Evolutionary conservation across 169 alveolate genomes (phyloP).

Genomic region (Besnoitia besnoiti): DNA sequence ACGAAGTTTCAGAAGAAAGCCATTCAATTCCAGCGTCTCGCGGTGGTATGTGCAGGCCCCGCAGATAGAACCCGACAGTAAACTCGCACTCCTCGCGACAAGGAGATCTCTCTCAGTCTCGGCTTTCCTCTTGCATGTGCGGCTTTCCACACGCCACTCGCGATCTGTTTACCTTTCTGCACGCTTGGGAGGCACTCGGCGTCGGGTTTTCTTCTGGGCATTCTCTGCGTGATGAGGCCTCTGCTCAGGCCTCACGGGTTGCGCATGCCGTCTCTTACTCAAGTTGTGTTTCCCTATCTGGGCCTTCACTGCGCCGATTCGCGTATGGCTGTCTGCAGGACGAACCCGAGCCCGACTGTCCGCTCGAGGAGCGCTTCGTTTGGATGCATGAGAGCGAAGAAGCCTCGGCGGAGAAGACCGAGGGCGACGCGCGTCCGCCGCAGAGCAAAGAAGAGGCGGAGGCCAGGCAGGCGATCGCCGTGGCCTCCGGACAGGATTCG

Average conservation of each 20-base stretch:
- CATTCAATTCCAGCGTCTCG: neutral
- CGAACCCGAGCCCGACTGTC: conserved; percentile 19
- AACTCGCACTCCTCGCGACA: neutral
- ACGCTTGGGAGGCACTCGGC: neutral
- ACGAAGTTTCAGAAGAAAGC: neutral
- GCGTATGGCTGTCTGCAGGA: neutral
- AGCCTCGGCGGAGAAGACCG: neutral
- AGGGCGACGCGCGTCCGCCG: neutral
- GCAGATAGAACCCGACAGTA: neutral
- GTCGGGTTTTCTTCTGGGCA: neutral
- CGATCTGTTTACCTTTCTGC: too few relatives aligned
- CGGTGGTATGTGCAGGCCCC: neutral
- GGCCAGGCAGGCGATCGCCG: neutral
- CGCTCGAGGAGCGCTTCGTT: neutral
- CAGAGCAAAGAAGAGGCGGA: neutral
- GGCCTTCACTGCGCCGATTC: neutral
- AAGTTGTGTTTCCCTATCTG: neutral
- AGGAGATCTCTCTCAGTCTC: neutral
- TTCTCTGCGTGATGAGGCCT: neutral
- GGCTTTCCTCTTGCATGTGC: neutral
- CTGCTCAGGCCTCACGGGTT: too few relatives aligned
- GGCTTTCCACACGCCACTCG: too few relatives aligned
- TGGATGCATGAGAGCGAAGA: conserved; percentile 18
- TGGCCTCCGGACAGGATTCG: too few relatives aligned
- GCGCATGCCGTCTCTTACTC: too few relatives aligned